Evolutionary conservation across 2,329 filamentous ascomycete genomes (phyloP), one percentile per base, ranked within the genome.

Genomic region (Apiospora malaysiana): DNA sequence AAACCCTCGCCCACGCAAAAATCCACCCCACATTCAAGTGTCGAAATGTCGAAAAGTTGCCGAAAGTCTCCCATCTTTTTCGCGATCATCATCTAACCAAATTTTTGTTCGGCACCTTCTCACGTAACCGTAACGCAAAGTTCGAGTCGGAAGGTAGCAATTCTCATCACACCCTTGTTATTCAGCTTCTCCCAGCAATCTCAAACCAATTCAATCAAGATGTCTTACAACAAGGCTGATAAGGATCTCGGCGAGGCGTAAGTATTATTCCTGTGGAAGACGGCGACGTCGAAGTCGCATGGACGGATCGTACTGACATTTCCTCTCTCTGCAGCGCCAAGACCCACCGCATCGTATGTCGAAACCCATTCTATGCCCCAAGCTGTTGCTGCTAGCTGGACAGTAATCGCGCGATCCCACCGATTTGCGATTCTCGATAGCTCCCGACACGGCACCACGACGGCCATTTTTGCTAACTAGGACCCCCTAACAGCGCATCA

Each of bases 151-250:
- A 92, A 93, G 89, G 91, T 90, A 73, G 74, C 79, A 66, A 69
- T 73, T 71, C 73, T 71, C 74, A 73, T 73, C 73, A 74, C 65
- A 69, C 68, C 68, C 68, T 68, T 37, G 46, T 63, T 40, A 63
- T 63, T 63, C 56, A 40, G 56, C 56, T 63, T 40, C 32, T 63
- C 32, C 9, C 56, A 63, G 56, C 56, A 63, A 9, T 63, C 56
- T 46, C 63, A 72, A 42, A 42, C 67, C 43, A 70, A 25, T 70
- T 37, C 49, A 70, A 43, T 49, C 85, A 92, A 86, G 77, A 97
- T 97, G 94, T 96, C 94, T 86, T 96, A 93, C 92, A 90, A 97
- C 86, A 97, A 98, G 91, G 87, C 89, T 83, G 95, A 97, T 86
- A 97, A 98, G 91, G 92, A 95, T 81, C 93, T 94, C 85, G 93